These are phyloP conservation scores for Aphanomyces stellatus DNA, from an alignment of 352 stramenopile genomes.

Conservation along the genomic window DNA sequence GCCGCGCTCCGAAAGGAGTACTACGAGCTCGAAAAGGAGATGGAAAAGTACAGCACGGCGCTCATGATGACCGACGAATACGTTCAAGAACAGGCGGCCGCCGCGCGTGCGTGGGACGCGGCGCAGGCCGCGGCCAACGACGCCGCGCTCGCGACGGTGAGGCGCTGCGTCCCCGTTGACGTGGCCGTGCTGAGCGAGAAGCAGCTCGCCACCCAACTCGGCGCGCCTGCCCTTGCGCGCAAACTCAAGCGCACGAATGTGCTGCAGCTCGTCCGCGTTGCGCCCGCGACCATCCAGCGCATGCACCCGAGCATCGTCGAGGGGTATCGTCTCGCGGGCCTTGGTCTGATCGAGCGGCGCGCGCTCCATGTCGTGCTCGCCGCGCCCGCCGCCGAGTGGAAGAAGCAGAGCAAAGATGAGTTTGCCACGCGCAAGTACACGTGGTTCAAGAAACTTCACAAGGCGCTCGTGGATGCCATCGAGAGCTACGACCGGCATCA, in stretches of 20 bases:
- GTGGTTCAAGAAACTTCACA: conserved; percentile 78
- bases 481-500: conserved; percentile 17
- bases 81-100: conserved; percentile 55
- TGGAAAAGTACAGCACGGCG: conserved; percentile 86
- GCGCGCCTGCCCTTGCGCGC: conserved; percentile 52
- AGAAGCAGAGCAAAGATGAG: conserved; percentile 69
- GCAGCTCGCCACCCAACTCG: conserved; percentile 38
- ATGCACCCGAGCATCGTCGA: conserved; percentile 82
- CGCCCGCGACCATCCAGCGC: conserved; percentile 57
- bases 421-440: conserved; percentile 67
- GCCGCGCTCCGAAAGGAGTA: conserved; percentile 66
- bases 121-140: conserved; percentile 41
- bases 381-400: conserved; percentile 49
- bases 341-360: conserved; percentile 80
- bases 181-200: conserved; percentile 71
- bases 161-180: conserved; percentile 73
- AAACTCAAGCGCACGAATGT: conserved; percentile 87
- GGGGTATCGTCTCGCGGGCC: conserved; percentile 40
- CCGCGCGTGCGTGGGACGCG: conserved; percentile 70
- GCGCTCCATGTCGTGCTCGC: conserved; percentile 72
- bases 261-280: conserved; percentile 63
- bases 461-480: conserved; percentile 30
- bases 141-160: conserved; percentile 41
- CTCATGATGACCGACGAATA: conserved; percentile 88
- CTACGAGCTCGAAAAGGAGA: conserved; percentile 83